Conservation (phyloP, 2,329 filamentous ascomycete genomes). For the Trichoderma lentiforme region DNA sequence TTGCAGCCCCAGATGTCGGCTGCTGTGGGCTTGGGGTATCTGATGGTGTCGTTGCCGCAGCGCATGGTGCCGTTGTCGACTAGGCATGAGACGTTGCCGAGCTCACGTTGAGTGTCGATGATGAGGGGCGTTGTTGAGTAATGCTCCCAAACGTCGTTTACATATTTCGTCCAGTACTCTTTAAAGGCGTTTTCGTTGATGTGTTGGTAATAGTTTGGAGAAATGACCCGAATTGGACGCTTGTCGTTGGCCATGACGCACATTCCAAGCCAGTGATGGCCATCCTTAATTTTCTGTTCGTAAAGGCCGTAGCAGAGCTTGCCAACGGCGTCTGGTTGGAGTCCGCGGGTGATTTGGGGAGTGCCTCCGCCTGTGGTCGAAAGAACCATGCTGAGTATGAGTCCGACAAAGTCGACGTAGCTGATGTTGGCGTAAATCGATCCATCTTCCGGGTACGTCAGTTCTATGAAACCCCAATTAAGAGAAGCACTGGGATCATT, state of each 20-base stretch:
- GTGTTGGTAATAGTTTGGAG: constrained; percentile 41
- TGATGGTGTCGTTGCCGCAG: constrained; percentile 44
- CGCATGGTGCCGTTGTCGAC: constrained; percentile 35
- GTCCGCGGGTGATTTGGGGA: constrained; percentile 40
- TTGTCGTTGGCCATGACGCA: constrained; percentile 39
- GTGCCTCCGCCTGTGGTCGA: constrained; percentile 33
- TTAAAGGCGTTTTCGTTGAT: constrained; percentile 35
- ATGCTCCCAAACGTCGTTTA: constrained; percentile 44
- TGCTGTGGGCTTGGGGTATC: constrained; percentile 42
- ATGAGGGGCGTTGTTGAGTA: constrained; percentile 38
- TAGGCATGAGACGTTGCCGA: constrained; percentile 40
- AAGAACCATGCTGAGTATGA: constrained; percentile 50
- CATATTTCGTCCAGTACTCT: constrained; percentile 44
- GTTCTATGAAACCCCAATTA: constrained; percentile 50
- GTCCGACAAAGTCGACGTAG: constrained; percentile 50
- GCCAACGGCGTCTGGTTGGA: constrained; percentile 34
- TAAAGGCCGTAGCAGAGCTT: constrained; percentile 41
- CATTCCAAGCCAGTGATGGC: constrained; percentile 43
- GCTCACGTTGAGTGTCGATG: constrained; percentile 41
- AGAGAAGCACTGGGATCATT: constrained; percentile 41
- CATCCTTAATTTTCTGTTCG: constrained; percentile 37
- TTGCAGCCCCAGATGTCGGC: constrained; percentile 51
- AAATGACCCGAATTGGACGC: constrained; percentile 42
- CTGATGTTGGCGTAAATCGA: constrained; percentile 47
- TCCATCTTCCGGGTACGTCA: constrained; percentile 40